A percentile compares a stretch with the other conserved stretches of the same genome.
These are phyloP conservation scores for Monilinia aucupariae DNA, from an alignment of 2,329 filamentous ascomycete species.

Conservation along the genomic window DNA sequence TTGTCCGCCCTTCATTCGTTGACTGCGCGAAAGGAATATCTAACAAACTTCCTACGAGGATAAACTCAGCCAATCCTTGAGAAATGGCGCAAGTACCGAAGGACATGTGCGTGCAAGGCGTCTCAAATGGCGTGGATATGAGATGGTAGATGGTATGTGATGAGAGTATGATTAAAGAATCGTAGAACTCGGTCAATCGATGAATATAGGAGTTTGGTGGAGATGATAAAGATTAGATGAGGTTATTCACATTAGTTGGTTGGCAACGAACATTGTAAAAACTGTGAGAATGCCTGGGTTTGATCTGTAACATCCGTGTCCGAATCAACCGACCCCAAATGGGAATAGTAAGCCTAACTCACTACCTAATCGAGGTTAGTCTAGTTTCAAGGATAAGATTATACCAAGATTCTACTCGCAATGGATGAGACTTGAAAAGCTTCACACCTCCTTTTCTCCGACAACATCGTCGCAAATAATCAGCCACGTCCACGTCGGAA, in stretches of 20 bases:
- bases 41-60: background rate
- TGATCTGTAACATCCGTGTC: background rate
- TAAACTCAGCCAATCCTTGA: background rate
- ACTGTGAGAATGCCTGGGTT: too few relatives aligned
- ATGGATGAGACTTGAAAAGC: slow-evolving; percentile 14
- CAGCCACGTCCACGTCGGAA: background rate
- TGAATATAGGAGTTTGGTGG: background rate
- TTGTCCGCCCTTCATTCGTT: background rate
- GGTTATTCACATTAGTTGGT: slow-evolving; percentile 4
- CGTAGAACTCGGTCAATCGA: background rate
- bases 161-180: background rate
- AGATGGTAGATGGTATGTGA: background rate
- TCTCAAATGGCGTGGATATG: background rate
- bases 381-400: background rate
- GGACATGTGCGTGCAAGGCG: background rate
- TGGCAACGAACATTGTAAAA: background rate
- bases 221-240: background rate
- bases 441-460: slow-evolving; percentile 13
- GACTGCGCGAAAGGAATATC: background rate
- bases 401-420: background rate
- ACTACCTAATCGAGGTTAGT: background rate
- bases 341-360: background rate
- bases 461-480: slow-evolving; percentile 7
- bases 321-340: background rate
- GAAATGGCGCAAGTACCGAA: background rate